These are phyloP conservation scores for Hyphodiscus hymeniophilus DNA, from an alignment of 495 filamentous ascomycete species.

Conservation along the genomic window DNA sequence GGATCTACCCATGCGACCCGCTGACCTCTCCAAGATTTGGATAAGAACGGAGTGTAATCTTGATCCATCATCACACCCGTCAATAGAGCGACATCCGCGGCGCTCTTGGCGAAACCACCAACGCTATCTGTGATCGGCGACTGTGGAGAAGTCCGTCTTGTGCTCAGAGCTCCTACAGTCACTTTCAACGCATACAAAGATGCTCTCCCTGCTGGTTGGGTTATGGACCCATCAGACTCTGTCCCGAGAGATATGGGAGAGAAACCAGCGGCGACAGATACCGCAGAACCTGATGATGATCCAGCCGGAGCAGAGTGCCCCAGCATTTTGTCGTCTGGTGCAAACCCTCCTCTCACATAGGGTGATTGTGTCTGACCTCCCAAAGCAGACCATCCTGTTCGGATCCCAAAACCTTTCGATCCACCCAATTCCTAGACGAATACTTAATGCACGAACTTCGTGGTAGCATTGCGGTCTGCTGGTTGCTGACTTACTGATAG, in stretches of 20 bases:
- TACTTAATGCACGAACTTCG: too few species aligned
- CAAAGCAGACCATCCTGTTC: conserved; percentile 13
- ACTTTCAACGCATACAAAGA: conserved; percentile 27
- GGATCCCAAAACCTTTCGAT: not conserved
- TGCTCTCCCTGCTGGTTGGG: conserved; percentile 29
- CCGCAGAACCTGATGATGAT: conserved; percentile 39
- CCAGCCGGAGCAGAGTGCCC: conserved; percentile 31
- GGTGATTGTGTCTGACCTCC: conserved; percentile 16
- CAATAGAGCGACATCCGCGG: too few species aligned
- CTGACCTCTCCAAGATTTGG: too few species aligned
- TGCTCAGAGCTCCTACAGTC: not conserved
- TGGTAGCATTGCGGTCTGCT: too few species aligned
- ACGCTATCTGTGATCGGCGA: not conserved
- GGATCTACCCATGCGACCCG: too few species aligned
- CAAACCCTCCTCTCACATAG: conserved; percentile 15
- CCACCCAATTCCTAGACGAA: not conserved
- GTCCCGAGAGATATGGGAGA: conserved; percentile 34
- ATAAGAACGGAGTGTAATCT: too few species aligned
- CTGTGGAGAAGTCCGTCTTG: not conserved
- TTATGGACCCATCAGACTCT: conserved; percentile 36
- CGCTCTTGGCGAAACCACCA: not conserved
- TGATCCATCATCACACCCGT: too few species aligned
- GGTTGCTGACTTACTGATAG: too few species aligned
- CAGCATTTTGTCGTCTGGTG: conserved; percentile 21
- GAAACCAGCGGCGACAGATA: conserved; percentile 35